Base-by-base conservation (phyloP, 208 protist genomes). In the Leptomonas pyrrhocoris region DNA sequence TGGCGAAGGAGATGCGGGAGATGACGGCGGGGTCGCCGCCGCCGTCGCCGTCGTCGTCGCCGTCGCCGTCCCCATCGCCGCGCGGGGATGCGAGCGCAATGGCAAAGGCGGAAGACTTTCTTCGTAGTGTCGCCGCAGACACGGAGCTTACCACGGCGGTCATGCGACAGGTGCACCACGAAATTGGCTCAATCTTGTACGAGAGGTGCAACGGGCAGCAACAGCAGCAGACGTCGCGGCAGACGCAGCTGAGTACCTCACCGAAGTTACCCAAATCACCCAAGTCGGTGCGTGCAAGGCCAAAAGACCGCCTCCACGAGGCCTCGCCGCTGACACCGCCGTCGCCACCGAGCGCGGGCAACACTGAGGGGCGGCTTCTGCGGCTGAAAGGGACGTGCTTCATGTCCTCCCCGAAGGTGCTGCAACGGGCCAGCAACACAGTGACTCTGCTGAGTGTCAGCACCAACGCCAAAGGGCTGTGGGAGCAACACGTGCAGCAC, bases 351-450 rank as follows among this genome's bases (percentile, higher is more conserved):
- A 48, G 8, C 31, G 21, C 58, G 0, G 28, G 5, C 64, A 61
- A 23, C 15, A 18, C 67, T 0, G 55, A 77, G 28, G 61, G 38
- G 43, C 56, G 46, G 56, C 57, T 75, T 9, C 43, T 59, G 36
- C 67, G 28, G 27, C 68, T 90, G 28, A 84, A 83, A 43, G 81
- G 76, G 21, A 77, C 77, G 18, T 86, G 74, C 61, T 82, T 83
- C 30, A 30, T 88, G 27, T 75, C 83, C 30, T 81, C 85, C 13
- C 60, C 73, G 16, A 19, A 51, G 15, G 79, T 85, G 34, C 68
- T 85, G 31, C 69, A 68, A 2, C 68, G 72, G 5, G 79, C 81
- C 45, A 79, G 63, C 53, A 74, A 19, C 46, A 73, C 58, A 18
- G 58, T 87, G 28, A 72, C 85, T 34, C 57, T 80, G 42, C 67